These are phyloP conservation scores for Umbellularia californica DNA, from an alignment of 164 flowering plant species.

Conservation along the genomic window DNA sequence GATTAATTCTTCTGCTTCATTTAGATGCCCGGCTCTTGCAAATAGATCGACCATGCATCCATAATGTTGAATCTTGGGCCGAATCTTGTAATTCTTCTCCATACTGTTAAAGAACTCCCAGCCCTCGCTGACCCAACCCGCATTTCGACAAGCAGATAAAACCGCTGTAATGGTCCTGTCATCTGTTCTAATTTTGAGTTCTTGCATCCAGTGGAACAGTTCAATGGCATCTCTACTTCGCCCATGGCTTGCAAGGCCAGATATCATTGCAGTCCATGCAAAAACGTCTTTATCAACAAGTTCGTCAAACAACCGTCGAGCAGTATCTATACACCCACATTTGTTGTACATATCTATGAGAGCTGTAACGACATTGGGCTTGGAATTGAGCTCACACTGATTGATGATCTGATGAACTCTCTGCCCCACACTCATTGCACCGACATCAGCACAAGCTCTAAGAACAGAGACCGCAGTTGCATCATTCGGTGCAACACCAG, in stretches of 20 bases:
- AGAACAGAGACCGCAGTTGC: constrained; percentile 41
- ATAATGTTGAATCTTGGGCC: constrained; percentile 44
- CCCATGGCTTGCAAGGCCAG: constrained; percentile 45
- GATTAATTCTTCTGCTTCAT: constrained; percentile 43
- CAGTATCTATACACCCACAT: constrained; percentile 40
- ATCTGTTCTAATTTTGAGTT: constrained; percentile 25
- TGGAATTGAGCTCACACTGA: constrained; percentile 11
- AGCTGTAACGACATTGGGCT: constrained; percentile 33
- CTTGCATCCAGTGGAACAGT: constrained; percentile 31
- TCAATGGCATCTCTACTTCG: constrained; percentile 29
- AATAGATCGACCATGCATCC: constrained; percentile 51
- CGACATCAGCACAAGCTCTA: constrained; percentile 41
- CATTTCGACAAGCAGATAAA: constrained; percentile 47
- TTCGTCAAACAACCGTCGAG: constrained; percentile 27
- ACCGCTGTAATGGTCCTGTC: constrained; percentile 43
- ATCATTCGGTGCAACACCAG: constrained; percentile 35
- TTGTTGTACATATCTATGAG: constrained; percentile 50
- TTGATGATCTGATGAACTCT: constrained; percentile 27
- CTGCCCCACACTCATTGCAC: constrained; percentile 35
- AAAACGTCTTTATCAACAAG: constrained; percentile 25
- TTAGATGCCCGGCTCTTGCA: constrained; percentile 36
- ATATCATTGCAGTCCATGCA: constrained; percentile 49
- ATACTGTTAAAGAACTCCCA: constrained; percentile 23
- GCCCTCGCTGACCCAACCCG: constrained; percentile 33
- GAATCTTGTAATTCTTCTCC: constrained; percentile 28